These are phyloP conservation scores for Volvox carteri DNA, from an alignment of 163 green algal species.

Conservation along the genomic window DNA sequence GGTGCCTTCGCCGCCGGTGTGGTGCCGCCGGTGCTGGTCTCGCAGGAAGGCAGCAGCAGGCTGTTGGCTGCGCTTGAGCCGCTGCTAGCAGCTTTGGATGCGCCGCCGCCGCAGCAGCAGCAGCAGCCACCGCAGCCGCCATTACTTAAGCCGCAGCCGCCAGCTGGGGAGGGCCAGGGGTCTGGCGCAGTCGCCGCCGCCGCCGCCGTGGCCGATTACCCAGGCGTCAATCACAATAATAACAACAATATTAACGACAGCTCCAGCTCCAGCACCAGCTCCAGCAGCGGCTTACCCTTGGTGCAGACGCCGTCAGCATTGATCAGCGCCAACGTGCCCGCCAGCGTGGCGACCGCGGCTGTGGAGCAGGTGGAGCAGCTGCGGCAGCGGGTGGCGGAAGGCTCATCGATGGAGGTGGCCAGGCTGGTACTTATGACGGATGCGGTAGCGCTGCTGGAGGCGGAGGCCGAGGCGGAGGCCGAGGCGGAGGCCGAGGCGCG, in stretches of 20 bases:
- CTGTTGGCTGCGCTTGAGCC: neutral
- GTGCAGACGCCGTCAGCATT: neutral
- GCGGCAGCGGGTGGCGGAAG: neutral
- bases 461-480: too few relatives aligned
- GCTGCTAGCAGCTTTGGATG: neutral
- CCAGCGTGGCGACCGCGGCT: neutral
- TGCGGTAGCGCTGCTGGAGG: neutral
- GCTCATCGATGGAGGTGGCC: neutral
- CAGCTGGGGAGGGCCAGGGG: neutral
- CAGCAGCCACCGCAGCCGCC: too few relatives aligned
- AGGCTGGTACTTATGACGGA: neutral
- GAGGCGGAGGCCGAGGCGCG: too few relatives aligned
- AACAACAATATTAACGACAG: neutral
- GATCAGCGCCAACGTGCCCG: neutral
- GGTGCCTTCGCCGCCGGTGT: neutral
- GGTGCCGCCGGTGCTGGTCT: neutral
- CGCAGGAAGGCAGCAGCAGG: neutral
- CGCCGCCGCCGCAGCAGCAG: neutral
- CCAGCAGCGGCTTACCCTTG: neutral
- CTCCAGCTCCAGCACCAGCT: too few relatives aligned
- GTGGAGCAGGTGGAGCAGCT: neutral
- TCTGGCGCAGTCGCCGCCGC: neutral
- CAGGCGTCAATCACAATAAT: too few relatives aligned
- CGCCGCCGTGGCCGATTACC: too few relatives aligned
- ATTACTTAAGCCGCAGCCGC: too few relatives aligned